phyloP scores from a whole-genome alignment of 2,329 filamentous ascomycete species.

The Helminthosporium solani region DNA sequence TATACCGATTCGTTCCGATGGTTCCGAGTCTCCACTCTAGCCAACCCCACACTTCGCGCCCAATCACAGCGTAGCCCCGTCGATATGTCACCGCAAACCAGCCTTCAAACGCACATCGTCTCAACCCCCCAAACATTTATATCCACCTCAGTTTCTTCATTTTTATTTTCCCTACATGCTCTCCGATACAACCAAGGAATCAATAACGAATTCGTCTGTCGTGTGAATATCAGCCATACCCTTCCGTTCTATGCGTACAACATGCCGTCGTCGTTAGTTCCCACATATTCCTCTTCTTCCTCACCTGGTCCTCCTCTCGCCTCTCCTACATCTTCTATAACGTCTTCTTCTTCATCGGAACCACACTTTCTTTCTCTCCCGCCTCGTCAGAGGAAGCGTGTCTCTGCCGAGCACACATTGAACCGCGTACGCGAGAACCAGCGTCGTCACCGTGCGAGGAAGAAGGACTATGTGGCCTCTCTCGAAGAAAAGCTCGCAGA shows the following conservation, averaged over 20 bases:
- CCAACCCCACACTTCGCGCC: not conserved
- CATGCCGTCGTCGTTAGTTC: not conserved
- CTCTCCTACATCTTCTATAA: not conserved
- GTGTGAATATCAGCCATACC: too few species aligned
- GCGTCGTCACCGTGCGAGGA: constrained; percentile 51
- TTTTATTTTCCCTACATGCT: not conserved
- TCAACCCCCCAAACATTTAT: constrained; percentile 1
- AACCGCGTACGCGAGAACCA: constrained; percentile 54
- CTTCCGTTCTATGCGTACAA: too few species aligned
- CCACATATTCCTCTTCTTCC: not conserved
- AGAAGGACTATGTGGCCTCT: constrained; percentile 43
- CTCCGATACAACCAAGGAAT: not conserved
- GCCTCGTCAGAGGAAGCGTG: constrained; percentile 17
- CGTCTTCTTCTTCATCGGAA: not conserved
- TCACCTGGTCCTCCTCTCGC: not conserved
- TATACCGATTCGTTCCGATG: not conserved
- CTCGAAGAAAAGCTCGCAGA: constrained; percentile 41
- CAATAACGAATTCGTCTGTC: not conserved
- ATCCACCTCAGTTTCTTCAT: not conserved
- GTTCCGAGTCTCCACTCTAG: not conserved
- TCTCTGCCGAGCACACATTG: constrained; percentile 40
- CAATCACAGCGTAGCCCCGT: not conserved
- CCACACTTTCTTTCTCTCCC: not conserved
- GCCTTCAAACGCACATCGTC: constrained; percentile 2
- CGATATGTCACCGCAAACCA: constrained; percentile 11